Evolutionary conservation across 129 eudicot genomes (phyloP).

Genomic region (Sambucus nigra): DNA sequence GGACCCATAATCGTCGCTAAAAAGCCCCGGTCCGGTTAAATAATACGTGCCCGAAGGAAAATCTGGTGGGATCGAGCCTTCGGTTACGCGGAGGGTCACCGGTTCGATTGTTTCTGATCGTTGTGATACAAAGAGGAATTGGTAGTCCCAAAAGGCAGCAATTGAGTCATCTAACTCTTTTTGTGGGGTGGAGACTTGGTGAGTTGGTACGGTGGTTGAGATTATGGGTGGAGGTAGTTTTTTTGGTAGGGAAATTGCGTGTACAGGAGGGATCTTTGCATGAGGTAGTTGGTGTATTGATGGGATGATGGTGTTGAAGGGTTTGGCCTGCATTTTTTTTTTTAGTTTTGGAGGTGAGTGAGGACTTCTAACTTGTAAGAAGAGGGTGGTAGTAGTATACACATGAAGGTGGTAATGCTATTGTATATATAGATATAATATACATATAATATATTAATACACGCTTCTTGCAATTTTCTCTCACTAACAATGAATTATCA

Average conservation of each 20-base stretch:
- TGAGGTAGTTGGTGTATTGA: constrained; percentile 25
- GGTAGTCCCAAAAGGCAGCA: constrained; percentile 86
- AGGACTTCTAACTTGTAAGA: neutral
- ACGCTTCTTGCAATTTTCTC: no score
- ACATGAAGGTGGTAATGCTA: constrained; percentile 13
- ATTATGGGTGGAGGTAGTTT: constrained; percentile 23
- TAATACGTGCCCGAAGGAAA: constrained; percentile 82
- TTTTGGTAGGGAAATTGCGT: constrained; percentile 20
- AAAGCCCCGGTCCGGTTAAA: constrained; percentile 81
- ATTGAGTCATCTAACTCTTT: constrained; percentile 36
- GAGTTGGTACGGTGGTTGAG: constrained; percentile 35
- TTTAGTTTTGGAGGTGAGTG: neutral
- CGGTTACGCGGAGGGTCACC: constrained; percentile 36
- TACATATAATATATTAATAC: neutral
- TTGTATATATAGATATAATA: constrained; percentile 13
- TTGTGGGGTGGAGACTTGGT: constrained; percentile 13
- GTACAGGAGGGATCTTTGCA: constrained; percentile 23
- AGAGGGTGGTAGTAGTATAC: neutral
- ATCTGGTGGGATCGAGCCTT: constrained; percentile 63
- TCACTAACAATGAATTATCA: no score
- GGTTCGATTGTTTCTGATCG: constrained; percentile 62
- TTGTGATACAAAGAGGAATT: constrained; percentile 68
- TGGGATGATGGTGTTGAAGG: constrained; percentile 34
- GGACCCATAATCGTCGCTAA: constrained; percentile 82
- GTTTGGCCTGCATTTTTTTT: constrained; percentile 54